Evolutionary conservation across 345 rosid species (phyloP).

Genomic region (Citrus medica): DNA sequence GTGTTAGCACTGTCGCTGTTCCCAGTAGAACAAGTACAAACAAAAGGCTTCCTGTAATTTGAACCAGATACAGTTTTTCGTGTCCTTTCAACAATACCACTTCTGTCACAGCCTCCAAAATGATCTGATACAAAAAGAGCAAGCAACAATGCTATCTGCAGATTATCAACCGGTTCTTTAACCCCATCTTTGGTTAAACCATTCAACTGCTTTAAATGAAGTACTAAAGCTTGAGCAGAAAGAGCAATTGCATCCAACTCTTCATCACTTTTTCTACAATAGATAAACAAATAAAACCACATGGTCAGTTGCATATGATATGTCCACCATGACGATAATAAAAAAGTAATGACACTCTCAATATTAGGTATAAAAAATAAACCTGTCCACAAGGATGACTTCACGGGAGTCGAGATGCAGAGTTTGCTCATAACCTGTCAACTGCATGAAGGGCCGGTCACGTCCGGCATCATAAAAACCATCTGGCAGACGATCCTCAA

Average conservation of each 20-base stretch:
- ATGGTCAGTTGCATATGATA: background rate
- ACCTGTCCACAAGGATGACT: slow-evolving; percentile 98
- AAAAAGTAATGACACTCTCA: background rate
- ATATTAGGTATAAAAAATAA: slow-evolving; percentile 4
- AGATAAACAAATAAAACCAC: background rate
- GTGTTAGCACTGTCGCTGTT: slow-evolving; percentile 37
- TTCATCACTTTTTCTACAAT: slow-evolving; percentile 74
- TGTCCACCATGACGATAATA: background rate
- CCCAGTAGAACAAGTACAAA: slow-evolving; percentile 92
- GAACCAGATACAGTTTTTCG: slow-evolving; percentile 77
- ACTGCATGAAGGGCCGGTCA: slow-evolving; percentile 78
- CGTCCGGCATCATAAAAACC: slow-evolving; percentile 99
- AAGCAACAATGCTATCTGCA: slow-evolving; percentile 71
- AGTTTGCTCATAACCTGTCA: slow-evolving; percentile 53
- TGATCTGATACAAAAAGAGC: slow-evolving; percentile 96
- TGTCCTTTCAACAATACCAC: slow-evolving; percentile 57
- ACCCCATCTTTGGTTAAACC: slow-evolving; percentile 41
- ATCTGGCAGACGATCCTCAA: slow-evolving; percentile 71
- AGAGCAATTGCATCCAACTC: slow-evolving; percentile 71
- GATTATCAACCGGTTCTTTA: slow-evolving; percentile 38
- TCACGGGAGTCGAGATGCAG: slow-evolving; percentile 81
- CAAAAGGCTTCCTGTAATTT: slow-evolving; percentile 79
- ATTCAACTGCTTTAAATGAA: slow-evolving; percentile 49
- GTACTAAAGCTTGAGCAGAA: slow-evolving; percentile 68
- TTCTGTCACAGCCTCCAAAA: slow-evolving; percentile 94